Base-by-base conservation (phyloP, 164 flowering plant species). In the Dillenia turbinata region DNA sequence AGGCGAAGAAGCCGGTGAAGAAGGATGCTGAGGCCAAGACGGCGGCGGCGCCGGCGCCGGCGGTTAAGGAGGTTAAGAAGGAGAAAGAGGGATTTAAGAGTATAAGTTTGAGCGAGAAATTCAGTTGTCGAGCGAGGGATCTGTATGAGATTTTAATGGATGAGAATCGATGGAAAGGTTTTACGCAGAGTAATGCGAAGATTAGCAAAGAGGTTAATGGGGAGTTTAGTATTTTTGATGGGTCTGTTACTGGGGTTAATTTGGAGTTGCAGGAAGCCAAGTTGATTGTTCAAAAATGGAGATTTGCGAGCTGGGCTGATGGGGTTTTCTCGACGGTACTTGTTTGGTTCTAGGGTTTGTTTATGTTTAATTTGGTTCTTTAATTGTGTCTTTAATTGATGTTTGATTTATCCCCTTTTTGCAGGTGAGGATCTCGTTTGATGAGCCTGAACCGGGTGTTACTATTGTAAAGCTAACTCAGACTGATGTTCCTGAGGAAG, bases 161-260 rank as follows among this genome's bases (percentile, higher is more conserved):
- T 78, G 97, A 95, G 77, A 95, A 90, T 71, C 51, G 99, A 62
- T 95, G 99, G 99, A 92, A 85, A 62, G 99, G 97, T 9, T 95
- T 95, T 66, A 92, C 97, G 8, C 92, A 87, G 85, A 95, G 99
- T 71, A 90, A 92, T 85, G 97, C 99, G 0, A 85, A 68, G 83
- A 95, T 95, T 6, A 95, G 94, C 59, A 90, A 77, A 72, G 96
- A 88, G 59, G 92, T 92, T 43, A 92, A 92, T 22, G 99, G 96
- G 44, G 84, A 86, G 72, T 78, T 95, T 51, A 82, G 78, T 63
- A 72, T 95, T 43, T 95, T 95, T 62, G 97, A 95, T 72, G 99
- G 99, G 48, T 81, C 99, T 0, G 85, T 95, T 17, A 82, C 83
- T 0, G 99, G 99, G 55, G 75, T 59, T 11, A 90, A 88, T 72